Percentiles rank a stretch among this genome's conserved stretches.
phyloP scores from a whole-genome alignment of 192 early-diverging fungal genomes.

The Podochytrium sp. region DNA sequence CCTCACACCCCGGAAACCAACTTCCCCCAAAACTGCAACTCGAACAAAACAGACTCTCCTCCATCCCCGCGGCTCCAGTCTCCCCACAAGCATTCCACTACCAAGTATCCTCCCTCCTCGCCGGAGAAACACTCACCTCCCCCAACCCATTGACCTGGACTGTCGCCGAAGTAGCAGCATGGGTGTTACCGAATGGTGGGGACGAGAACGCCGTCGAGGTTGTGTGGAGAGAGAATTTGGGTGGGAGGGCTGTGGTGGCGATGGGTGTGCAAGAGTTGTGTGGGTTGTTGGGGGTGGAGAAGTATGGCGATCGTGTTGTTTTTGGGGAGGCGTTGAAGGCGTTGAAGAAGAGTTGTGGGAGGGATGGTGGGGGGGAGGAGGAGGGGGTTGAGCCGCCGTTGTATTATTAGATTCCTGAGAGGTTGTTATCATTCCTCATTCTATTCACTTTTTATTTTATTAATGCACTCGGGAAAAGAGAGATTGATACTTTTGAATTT shows the following conservation, averaged over 20 bases:
- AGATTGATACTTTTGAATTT: too few species aligned
- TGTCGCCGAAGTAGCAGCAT: neutral
- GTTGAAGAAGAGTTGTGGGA: neutral
- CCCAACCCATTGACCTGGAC: too few species aligned
- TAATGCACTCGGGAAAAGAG: too few species aligned
- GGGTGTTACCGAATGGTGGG: neutral
- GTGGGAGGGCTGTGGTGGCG: neutral
- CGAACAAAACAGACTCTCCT: neutral
- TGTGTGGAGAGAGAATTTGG: neutral
- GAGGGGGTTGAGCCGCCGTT: neutral
- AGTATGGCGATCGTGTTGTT: conserved; percentile 1
- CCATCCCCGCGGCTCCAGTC: neutral
- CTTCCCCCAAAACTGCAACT: neutral
- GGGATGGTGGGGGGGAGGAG: neutral
- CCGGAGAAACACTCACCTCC: too few species aligned
- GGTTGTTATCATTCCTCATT: too few species aligned
- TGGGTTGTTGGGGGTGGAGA: neutral
- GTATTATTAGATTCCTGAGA: too few species aligned
- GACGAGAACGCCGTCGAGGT: neutral
- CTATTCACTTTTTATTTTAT: too few species aligned
- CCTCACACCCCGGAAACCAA: neutral
- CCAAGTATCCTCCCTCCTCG: too few species aligned
- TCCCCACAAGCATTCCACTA: too few species aligned
- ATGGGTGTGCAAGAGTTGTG: neutral
- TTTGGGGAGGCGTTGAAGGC: neutral